Evolutionary conservation across 176 grass and related monocot species (phyloP).

Genomic region (Sorghum bicolor): DNA sequence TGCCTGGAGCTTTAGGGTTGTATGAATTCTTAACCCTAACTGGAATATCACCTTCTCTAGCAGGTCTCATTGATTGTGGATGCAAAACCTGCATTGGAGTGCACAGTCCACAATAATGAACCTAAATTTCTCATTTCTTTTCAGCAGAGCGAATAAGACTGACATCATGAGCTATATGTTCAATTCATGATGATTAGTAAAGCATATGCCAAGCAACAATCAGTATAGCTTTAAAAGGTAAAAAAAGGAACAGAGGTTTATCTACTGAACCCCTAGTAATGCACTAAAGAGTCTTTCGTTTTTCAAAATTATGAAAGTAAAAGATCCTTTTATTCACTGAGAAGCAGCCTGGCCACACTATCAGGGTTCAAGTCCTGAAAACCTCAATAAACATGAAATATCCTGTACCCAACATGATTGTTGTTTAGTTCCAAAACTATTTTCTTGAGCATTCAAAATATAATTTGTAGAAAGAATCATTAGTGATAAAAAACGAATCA

Average conservation of each 20-base stretch:
- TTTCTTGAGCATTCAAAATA: background rate
- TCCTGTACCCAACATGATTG: background rate
- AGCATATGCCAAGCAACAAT: background rate
- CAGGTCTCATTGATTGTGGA: constrained; percentile 94
- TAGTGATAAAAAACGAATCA: background rate
- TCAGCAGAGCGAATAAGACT: background rate
- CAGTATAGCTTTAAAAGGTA: background rate
- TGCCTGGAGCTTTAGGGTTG: constrained; percentile 89
- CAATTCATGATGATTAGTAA: background rate
- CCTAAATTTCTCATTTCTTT: background rate
- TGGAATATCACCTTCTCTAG: constrained; percentile 88
- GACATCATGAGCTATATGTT: background rate
- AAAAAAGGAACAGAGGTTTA: background rate
- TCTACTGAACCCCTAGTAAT: background rate
- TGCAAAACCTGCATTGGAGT: constrained; percentile 64
- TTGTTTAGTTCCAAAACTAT: background rate
- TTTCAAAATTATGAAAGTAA: background rate
- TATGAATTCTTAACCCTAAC: constrained; percentile 99
- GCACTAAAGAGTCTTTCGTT: background rate
- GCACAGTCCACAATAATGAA: constrained; percentile 6
- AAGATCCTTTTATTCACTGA: background rate
- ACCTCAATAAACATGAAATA: background rate
- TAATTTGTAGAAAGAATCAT: background rate
- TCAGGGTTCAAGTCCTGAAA: background rate
- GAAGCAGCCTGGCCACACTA: background rate